Percentiles rank a stretch among this genome's conserved stretches.
Conservation (phyloP, 2,329 filamentous ascomycete species). For the Aspergillus caelatus region DNA sequence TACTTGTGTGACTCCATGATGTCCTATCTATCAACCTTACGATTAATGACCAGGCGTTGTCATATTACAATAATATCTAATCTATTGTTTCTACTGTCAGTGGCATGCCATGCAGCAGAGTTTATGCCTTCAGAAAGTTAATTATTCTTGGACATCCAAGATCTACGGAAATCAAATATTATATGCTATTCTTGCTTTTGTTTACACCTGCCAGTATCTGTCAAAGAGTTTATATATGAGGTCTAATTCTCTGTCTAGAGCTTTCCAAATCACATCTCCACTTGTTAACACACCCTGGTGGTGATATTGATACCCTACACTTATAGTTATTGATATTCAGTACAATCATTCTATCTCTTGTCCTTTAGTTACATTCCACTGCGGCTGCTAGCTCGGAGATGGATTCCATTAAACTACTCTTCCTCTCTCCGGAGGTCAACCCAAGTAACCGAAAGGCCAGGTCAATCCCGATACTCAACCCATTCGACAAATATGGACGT, state of each 20-base stretch:
- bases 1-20: slow-evolving; percentile 5
- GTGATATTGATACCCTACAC: neutral
- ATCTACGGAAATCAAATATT: neutral
- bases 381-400: slow-evolving; percentile 14
- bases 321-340: neutral
- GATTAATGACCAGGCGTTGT: slow-evolving; percentile 11
- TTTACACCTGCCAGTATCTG: neutral
- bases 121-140: slow-evolving; percentile 17
- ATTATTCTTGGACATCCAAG: neutral
- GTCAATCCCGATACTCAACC: slow-evolving; percentile 77
- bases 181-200: neutral
- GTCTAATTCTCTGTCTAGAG: neutral
- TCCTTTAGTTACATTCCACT: neutral
- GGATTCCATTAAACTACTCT: slow-evolving; percentile 31
- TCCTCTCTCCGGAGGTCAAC: slow-evolving; percentile 70
- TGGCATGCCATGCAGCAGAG: slow-evolving; percentile 9
- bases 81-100: slow-evolving; percentile 1
- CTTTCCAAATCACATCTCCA: neutral
- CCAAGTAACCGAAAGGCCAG: slow-evolving; percentile 81
- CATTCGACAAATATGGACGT: slow-evolving; percentile 76
- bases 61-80: slow-evolving; percentile 11
- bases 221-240: slow-evolving; percentile 5
- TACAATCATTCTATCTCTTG: neutral
- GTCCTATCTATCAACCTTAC: neutral
- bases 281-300: neutral